These are phyloP conservation scores for Phytophthora boehmeriae DNA, from an alignment of 352 stramenopile genomes.

Conservation along the genomic window DNA sequence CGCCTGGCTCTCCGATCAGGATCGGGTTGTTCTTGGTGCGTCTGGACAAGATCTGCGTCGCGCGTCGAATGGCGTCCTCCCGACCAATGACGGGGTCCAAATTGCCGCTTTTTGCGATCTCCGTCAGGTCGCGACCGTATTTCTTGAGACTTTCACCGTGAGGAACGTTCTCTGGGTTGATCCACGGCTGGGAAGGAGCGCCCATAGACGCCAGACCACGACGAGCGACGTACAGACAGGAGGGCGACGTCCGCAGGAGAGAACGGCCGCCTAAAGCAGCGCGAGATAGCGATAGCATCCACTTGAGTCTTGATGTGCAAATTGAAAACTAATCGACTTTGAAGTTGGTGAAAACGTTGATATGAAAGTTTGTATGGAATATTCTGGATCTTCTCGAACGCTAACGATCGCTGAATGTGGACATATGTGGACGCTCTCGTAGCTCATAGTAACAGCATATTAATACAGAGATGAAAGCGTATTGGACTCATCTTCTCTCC, in stretches of 20 bases:
- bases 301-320: constrained; percentile 7
- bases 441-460: no score
- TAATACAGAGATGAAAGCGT: no score
- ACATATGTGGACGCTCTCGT: no score
- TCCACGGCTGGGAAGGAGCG: constrained; percentile 47
- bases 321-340: constrained; percentile 6
- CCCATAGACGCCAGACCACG: constrained; percentile 29
- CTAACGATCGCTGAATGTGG: no score
- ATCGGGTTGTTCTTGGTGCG: constrained; percentile 99
- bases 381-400: no score
- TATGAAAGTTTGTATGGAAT: neutral
- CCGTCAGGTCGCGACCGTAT: constrained; percentile 78
- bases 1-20: constrained; percentile 96
- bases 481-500: no score
- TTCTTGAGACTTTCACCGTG: constrained; percentile 80
- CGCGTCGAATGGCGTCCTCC: constrained; percentile 95
- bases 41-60: constrained; percentile 95
- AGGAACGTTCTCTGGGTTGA: constrained; percentile 85
- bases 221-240: neutral
- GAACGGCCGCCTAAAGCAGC: constrained; percentile 4
- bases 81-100: constrained; percentile 94
- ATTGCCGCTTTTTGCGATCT: constrained; percentile 71
- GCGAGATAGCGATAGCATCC: constrained; percentile 25
- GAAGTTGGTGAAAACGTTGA: neutral
- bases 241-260: constrained; percentile 8